These are phyloP conservation scores for Cryptococcus sp. DNA, from an alignment of 1,284 basidiomycete genomes.

Conservation along the genomic window DNA sequence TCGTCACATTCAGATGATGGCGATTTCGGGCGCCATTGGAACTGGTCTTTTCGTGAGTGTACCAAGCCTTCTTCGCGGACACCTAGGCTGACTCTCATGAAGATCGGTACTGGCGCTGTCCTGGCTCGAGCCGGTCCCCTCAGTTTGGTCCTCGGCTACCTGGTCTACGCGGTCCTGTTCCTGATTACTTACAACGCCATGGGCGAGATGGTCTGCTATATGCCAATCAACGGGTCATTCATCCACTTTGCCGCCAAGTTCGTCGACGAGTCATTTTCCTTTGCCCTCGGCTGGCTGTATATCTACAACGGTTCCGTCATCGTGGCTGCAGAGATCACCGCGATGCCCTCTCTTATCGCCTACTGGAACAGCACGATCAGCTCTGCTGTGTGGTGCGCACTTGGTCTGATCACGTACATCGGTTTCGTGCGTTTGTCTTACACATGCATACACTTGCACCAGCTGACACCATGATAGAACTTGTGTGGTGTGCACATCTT, in stretches of 20 bases:
- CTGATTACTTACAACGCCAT: slow-evolving; percentile 22
- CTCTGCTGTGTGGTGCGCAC: slow-evolving; percentile 10
- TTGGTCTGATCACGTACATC: neutral
- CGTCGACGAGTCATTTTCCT: slow-evolving; percentile 16
- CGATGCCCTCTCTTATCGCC: slow-evolving; percentile 11
- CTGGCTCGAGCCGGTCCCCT: too few species aligned
- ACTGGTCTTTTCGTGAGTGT: slow-evolving; percentile 24
- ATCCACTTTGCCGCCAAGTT: slow-evolving; percentile 18
- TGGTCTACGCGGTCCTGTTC: slow-evolving; percentile 14
- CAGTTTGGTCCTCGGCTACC: too few species aligned
- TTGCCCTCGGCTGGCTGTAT: slow-evolving; percentile 19
- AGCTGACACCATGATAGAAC: slow-evolving; percentile 4
- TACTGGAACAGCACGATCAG: slow-evolving; percentile 15
- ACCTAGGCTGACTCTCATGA: too few species aligned
- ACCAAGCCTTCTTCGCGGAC: too few species aligned
- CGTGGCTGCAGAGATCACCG: slow-evolving; percentile 13
- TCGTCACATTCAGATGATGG: slow-evolving; percentile 36
- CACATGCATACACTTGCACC: too few species aligned
- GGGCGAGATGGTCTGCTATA: slow-evolving; percentile 24
- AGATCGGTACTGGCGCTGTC: too few species aligned
- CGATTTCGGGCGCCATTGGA: slow-evolving; percentile 31
- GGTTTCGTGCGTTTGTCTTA: too few species aligned
- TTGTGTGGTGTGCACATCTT: slow-evolving; percentile 16
- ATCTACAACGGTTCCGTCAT: slow-evolving; percentile 16
- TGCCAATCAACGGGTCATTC: slow-evolving; percentile 22